Base-by-base conservation (phyloP, 805 yeast species). In the Priceomyces carsonii region DNA sequence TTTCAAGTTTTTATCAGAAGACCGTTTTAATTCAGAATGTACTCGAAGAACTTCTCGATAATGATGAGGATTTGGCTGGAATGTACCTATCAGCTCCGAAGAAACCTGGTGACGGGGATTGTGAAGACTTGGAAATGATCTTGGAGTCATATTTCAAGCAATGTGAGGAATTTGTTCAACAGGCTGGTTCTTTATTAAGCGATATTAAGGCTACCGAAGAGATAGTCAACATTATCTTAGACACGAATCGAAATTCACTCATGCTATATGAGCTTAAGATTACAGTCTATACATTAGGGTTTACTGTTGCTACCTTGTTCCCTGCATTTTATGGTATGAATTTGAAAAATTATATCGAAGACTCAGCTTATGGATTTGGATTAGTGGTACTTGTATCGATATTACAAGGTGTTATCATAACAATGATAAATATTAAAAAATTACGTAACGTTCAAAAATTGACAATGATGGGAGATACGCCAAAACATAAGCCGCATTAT, bases 241-340 rank as follows among this genome's bases (percentile, higher is more conserved):
- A 90, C 58, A 87, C 96, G 2, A 88, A 88, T 52, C 78, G 97
- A 64, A 90, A 90, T 61, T 79, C 95, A 3, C 66, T 90, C 42
- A 87, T 90, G 95, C 71, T 90, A 38, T 80, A 84, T 47, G 95
- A 90, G 51, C 65, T 90, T 44, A 83, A 85, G 49, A 79, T 89
- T 10, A 79, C 95, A 0, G 83, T 90, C 17, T 86, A 85, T 43
- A 87, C 96, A 0, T 59, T 90, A 22, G 95, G 95, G 0, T 76
- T 86, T 51, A 85, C 95, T 0, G 83, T 86, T 15, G 95, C 95
- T 1, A 83, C 95, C 1, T 63, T 86, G 14, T 49, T 87, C 1
- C 95, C 96, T 2, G 95, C 95, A 6, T 81, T 89, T 48, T 90
- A 86, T 51, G 96, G 95, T 21, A 85, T 85, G 95, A 85, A 85